Conservation (phyloP, 73 alveolate species). For the Tetrahymena borealis region DNA sequence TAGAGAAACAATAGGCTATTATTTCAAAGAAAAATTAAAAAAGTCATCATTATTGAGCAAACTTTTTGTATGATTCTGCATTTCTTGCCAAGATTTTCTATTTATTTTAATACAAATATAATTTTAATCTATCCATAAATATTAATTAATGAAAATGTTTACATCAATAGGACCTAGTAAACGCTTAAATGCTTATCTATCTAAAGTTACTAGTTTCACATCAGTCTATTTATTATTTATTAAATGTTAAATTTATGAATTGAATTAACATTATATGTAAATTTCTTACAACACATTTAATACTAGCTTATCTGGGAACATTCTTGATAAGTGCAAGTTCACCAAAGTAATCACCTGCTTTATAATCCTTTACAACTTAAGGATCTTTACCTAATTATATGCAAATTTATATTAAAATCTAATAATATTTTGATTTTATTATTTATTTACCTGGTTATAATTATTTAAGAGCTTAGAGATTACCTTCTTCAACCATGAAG, state of each 20-base stretch:
- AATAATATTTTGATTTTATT: not conserved
- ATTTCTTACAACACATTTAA: slow-evolving; percentile 52
- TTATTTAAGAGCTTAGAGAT: slow-evolving; percentile 84
- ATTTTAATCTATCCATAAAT: not conserved
- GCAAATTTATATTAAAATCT: not conserved
- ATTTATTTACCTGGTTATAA: slow-evolving; percentile 53
- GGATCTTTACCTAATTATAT: slow-evolving; percentile 26
- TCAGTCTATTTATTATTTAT: slow-evolving; percentile 13
- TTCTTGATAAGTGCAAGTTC: slow-evolving; percentile 89
- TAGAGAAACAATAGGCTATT: not conserved
- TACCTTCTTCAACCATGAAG: slow-evolving; percentile 93
- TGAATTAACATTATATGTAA: not conserved
- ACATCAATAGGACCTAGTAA: slow-evolving; percentile 42
- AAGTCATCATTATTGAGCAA: slow-evolving; percentile 12
- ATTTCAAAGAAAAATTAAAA: not conserved
- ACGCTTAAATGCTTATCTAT: slow-evolving; percentile 33
- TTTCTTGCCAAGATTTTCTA: slow-evolving; percentile 28
- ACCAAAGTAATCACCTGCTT: slow-evolving; percentile 93
- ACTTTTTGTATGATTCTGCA: slow-evolving; percentile 30
- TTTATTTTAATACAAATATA: not conserved
- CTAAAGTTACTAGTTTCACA: slow-evolving; percentile 17
- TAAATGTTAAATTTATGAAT: not conserved
- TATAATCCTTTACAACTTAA: slow-evolving; percentile 73
- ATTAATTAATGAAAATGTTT: not conserved
- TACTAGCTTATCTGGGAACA: slow-evolving; percentile 95